Evolutionary conservation across 306 rosid genomes (phyloP).

Genomic region (Cotoneaster glaucophyllus): DNA sequence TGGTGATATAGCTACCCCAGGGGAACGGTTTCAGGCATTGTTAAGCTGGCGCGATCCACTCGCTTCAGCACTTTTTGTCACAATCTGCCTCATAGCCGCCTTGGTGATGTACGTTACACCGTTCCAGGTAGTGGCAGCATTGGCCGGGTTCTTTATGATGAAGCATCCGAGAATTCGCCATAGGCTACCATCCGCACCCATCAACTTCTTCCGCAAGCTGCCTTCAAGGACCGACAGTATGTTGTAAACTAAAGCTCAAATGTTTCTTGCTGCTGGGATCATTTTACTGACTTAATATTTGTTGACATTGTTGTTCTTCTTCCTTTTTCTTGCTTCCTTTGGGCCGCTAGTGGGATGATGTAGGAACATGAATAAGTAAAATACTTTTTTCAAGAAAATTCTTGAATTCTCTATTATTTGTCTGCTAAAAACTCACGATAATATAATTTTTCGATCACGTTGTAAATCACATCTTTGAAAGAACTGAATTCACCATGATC

Average conservation of each 20-base stretch:
- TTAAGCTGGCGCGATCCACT: conserved; percentile 47
- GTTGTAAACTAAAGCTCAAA: conserved; percentile 18
- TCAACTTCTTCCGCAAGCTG: conserved; percentile 50
- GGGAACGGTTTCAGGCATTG: conserved; percentile 40
- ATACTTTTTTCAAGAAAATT: not conserved
- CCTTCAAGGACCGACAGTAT: conserved; percentile 43
- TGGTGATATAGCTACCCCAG: conserved; percentile 53
- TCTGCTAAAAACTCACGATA: not conserved
- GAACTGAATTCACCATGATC: not conserved
- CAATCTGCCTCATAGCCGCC: conserved; percentile 32
- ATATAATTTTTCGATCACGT: not conserved
- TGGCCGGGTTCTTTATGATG: conserved; percentile 30
- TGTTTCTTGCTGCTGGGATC: not conserved
- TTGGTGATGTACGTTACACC: conserved; percentile 39
- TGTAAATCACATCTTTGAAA: not conserved
- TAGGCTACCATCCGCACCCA: conserved; percentile 37
- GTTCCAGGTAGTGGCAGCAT: conserved; percentile 34
- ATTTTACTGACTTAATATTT: not conserved
- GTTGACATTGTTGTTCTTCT: not conserved
- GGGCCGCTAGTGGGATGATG: not conserved
- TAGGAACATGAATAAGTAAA: not conserved
- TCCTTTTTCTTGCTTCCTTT: not conserved
- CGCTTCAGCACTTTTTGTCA: conserved; percentile 38
- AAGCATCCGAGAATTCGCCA: conserved; percentile 46
- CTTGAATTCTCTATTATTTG: not conserved